Base-by-base conservation (phyloP, 164 flowering plant species). In the Vitis riparia region DNA sequence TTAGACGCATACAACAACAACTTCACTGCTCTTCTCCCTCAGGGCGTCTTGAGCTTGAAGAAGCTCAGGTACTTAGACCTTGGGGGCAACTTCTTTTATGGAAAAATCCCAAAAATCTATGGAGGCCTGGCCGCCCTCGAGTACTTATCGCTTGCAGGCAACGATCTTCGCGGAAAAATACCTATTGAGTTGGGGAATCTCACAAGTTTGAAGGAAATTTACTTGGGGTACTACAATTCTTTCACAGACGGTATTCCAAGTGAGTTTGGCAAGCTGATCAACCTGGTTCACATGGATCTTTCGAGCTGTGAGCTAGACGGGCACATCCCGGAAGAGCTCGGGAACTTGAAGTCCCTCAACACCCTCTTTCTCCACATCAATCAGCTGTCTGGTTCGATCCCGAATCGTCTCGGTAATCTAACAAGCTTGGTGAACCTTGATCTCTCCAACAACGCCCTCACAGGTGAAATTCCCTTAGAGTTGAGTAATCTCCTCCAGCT, bases 1-100 rank as follows among this genome's bases (percentile, higher is more conserved):
- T 52, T 93, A 48, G 95, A 93, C 76, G 97, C 86, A 19, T 90
- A 91, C 55, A 77, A 92, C 87, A 96, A 96, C 84, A 93, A 92
- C 72, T 85, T 96, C 84, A 80, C 90, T 2, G 83, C 80, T 60
- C 44, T 29, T 0, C 88, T 96, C 13, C 98, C 99, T 0, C 19
- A 62, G 3, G 92, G 86, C 11, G 62, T 93, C 49, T 11, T 69
- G 52, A 65, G 62, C 5, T 73, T 88, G 83, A 70, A 73, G 77
- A 80, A 79, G 19, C 77, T 96, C 71, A 82, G 60, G 85, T 66
- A 87, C 75, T 78, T 96, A 62, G 92, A 93, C 63, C 83, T 96
- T 53, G 94, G 92, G 15, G 99, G 99, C 59, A 96, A 93, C 50
- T 93, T 62, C 68, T 96, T 96, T 86, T 50, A 67, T 29, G 98